Evolutionary conservation across 805 yeast species (phyloP).

Genomic region (Yarrowia yakushimensis): DNA sequence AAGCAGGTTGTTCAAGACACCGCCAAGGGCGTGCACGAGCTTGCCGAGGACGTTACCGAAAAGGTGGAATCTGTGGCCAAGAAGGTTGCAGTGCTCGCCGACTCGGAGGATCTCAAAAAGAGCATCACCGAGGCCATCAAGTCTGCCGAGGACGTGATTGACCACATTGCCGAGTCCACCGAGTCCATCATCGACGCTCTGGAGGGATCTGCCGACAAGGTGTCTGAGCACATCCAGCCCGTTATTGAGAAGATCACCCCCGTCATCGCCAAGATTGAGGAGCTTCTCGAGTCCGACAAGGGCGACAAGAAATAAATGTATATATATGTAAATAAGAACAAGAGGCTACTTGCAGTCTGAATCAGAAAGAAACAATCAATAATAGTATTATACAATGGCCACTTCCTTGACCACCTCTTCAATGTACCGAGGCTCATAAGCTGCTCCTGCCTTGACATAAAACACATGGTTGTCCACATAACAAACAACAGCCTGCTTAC

Average conservation of each 20-base stretch:
- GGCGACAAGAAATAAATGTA: slow-evolving; percentile 17
- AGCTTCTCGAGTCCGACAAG: slow-evolving; percentile 10
- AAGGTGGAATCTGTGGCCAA: slow-evolving; percentile 27
- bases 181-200: slow-evolving; percentile 21
- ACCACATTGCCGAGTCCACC: slow-evolving; percentile 19
- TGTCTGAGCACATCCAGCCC: background rate
- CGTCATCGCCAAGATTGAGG: slow-evolving; percentile 4
- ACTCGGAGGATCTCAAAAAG: slow-evolving; percentile 2
- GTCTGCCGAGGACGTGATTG: slow-evolving; percentile 16
- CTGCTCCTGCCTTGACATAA: slow-evolving; percentile 42
- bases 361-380: background rate
- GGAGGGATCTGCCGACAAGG: background rate
- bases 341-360: too few species aligned
- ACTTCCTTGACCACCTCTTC: slow-evolving; percentile 19
- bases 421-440: slow-evolving; percentile 2
- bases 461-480: slow-evolving; percentile 66
- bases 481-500: slow-evolving; percentile 40
- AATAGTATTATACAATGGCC: background rate
- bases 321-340: slow-evolving; percentile 9
- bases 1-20: slow-evolving; percentile 32
- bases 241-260: slow-evolving; percentile 15
- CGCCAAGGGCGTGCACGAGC: slow-evolving; percentile 29
- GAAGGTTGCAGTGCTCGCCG: slow-evolving; percentile 26
- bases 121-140: slow-evolving; percentile 2
- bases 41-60: slow-evolving; percentile 31